Base-by-base conservation (phyloP, 352 stramenopile genomes). In the Globisporangium cylindrosporum region DNA sequence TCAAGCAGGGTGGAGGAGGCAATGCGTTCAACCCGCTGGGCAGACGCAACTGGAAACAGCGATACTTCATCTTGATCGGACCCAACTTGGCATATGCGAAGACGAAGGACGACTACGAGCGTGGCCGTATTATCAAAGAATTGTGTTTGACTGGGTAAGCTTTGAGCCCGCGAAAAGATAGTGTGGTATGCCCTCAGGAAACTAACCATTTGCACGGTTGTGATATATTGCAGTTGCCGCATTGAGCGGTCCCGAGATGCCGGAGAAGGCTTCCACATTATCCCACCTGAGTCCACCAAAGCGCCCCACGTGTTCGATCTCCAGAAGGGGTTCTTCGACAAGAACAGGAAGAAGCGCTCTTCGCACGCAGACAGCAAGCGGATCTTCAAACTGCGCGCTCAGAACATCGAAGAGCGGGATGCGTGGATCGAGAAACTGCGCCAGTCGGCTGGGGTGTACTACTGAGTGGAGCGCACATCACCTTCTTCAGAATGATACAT, bases 11-110 rank as follows among this genome's bases (percentile, higher is more conserved):
- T 24, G 87, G 80, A 58, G 88, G 88, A 32, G 82, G 88, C 9
- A 90, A 90, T 53, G 80, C 83, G 9, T 82, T 92, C 25, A 94
- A 93, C 41, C 84, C 84, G 1, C 77, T 96, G 1, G 82, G 86
- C 0, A 71, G 88, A n/a, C 89, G 89, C 59, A 94, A 94, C 71
- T 96, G 88, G 88, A 96, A 96, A 73, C 86, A 94, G 67, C 79
- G 88, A 34, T 96, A 94, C 72, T 96, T 96, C 67, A 92, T 94
- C 69, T 74, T 96, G 29, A 81, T 81, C 27, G 83, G 81, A 1
- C 66, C 76, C 24, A 90, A 80, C 34, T 70, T 96, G 49, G 86
- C 89, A 58, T 96, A 96, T 62, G 88, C 88, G 1, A 92, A 86
- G 67, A 92, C 86, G 0, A 94, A 94, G 54, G 88, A 96, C 64